Evolutionary conservation across 2,329 filamentous ascomycete genomes (phyloP), one percentile per base, ranked within the genome.

Genomic region (Ilyonectria robusta): DNA sequence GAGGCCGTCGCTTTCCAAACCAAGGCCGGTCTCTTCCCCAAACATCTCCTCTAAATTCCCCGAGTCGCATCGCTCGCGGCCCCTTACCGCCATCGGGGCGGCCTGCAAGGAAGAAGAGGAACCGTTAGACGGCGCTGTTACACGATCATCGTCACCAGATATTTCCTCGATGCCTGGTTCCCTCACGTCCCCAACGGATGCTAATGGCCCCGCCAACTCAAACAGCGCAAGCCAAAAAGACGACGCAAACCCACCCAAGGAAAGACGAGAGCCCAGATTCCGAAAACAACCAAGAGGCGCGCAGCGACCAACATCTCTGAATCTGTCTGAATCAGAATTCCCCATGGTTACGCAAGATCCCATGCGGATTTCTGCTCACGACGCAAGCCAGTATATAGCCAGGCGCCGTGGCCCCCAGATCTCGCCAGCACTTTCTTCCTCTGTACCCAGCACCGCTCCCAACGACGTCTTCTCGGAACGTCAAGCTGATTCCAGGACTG

Each of bases 371-470:
- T 77, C 79, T 1, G 72, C 81, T 19, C 35, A 51, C 29, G 60
- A 65, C 13, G 29, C 50, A 47, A 35, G 31, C 42, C 64, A 31
- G 13, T 42, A 42, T 11, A 67, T 46, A 26, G 46, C n/a, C 33
- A 56, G 57, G 35, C 59, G 58, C 19, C 51, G 60, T 40, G 65
- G 57, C 10, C 17, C 56, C 13, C 64, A 64, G 46, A 37, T 51
- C 29, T 69, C 69, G 26, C 63, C 67, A 7, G 65, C 67, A 10
- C 13, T 56, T 44, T 75, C 77, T 8, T 82, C 82, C 0, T 86
- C 86, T 37, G 85, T 83, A 61, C 87, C 89, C 37, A 89, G 80
- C 75, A 87, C 83, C 72, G 86, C 87, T 58, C 86, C 83, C 63
- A 89, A 84, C 46, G 81, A 82, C 58, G 74, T 78, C 37, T 82